Evolutionary conservation across 2,329 filamentous ascomycete species (phyloP), one percentile per base, ranked within the genome.

Genomic region (Xylariaceae sp.): DNA sequence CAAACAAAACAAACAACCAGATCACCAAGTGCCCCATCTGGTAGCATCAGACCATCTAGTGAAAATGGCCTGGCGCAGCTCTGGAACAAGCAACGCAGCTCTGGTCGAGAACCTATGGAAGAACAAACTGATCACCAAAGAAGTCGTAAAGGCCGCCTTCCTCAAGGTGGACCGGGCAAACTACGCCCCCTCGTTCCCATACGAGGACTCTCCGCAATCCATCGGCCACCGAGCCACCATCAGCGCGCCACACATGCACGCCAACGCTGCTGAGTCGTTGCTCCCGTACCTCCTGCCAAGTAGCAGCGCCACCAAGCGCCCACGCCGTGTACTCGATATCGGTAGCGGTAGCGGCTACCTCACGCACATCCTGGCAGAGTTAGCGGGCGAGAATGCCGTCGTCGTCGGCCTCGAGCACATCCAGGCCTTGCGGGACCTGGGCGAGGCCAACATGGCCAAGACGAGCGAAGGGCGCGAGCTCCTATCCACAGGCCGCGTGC

Each of bases 21-120:
- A 1, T 34, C 8, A 8, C 32, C 32, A 8, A 34, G 32, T 8
- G 8, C 32, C 8, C 8, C 43, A 45, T 45, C 29, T 26, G 7
- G 1, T 39, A 3, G 30, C 9, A 37, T 31, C 9, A 26, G 34
- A 29, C 31, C 6, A 5, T 30, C 6, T 39, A 27, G 41, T 32
- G 56, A 78, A 59, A 56, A 97, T 99, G 94, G 91, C 92, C 56
- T 99, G 94, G 94, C 83, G 84, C 62, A 90, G 88, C 71, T 88
- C 86, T 5, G 92, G 90, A 57, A 73, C 74, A 3, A 83, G 84
- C 31, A 96, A 97, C 70, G 72, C 74, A 41, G 84, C 85, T 54
- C 79, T 99, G 47, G 77, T 97, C 58, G 80, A 86, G 62, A 96
- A 96, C 69, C 78, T 99, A 54, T 85, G 76, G 69, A 77, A 73